Base-by-base conservation (phyloP, 2,329 filamentous ascomycete species). In the Colletotrichum sp. region DNA sequence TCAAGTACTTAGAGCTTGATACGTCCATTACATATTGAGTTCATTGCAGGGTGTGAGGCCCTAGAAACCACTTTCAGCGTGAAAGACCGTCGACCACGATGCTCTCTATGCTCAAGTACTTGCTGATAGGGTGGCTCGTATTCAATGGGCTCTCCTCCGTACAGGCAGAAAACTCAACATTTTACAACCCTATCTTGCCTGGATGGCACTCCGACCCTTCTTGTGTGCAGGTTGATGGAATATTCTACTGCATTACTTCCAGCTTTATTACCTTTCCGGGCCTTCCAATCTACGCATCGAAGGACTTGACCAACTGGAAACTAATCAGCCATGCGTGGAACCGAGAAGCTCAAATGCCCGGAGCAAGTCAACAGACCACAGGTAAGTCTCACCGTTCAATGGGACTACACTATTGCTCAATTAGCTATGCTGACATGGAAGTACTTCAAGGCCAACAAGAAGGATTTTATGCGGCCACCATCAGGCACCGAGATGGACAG, bases 351-450 rank as follows among this genome's bases (percentile, higher is more conserved):
- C 24, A 59, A 28, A 28, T 59, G 13, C 24, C 24, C 8, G 55
- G 55, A 0, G 10, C 10, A 52, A 21, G n/a, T 21, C 43, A 21
- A 52, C 43, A 52, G n/a, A 52, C 43, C 0, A 21, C 3, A 1
- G 43, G n/a, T 52, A 13, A 4, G 43, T 4, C 6, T 48, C 10
- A 4, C 43, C 6, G 6, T 21, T 4, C 0, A 0, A 13, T 52
- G n/a, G 3, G 10, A 6, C n/a, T 48, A 13, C 1, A 48, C 3
- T 48, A 0, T 21, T 52, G 2, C 1, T 21, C 43, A 52, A 12
- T 13, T 2, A 21, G n/a, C 6, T 13, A 7, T 21, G 0, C 0
- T 52, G 43, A 52, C n/a, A 52, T 21, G 9, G 9, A 7, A 0
- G 10, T 13, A 52, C 10, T 13, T 21, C 18, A 52, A 52, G n/a